A percentile compares a stretch with the other conserved stretches of the same genome.
Evolutionary conservation across 495 filamentous ascomycete species (phyloP).

Genomic region (Xylaria telfairii): DNA sequence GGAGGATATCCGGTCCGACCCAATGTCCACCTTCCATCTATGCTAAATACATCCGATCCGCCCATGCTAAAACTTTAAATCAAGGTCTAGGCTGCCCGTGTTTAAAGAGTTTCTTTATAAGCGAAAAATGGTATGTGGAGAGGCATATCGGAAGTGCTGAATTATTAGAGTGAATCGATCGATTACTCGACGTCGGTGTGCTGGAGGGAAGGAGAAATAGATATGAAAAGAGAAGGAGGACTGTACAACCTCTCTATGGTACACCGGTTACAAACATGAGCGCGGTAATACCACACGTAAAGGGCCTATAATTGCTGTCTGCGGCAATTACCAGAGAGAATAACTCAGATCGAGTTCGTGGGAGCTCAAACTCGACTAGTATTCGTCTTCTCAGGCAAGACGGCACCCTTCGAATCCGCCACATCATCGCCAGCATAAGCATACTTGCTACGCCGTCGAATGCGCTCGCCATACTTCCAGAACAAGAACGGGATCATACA

Average conservation of each 20-base stretch:
- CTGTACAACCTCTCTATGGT: not conserved
- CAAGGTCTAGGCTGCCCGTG: not conserved
- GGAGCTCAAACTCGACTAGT: conserved; percentile 1
- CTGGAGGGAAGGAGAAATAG: rapidly evolving
- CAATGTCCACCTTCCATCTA: not conserved
- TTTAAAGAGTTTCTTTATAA: not conserved
- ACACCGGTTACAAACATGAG: not conserved
- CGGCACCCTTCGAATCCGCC: conserved; percentile 30
- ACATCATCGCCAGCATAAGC: conserved; percentile 64
- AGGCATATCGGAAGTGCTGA: not conserved
- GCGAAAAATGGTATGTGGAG: not conserved
- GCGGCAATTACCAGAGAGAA: not conserved
- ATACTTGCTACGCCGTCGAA: conserved; percentile 67
- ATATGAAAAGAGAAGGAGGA: not conserved
- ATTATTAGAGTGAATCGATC: not conserved
- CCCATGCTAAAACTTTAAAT: too few species aligned
- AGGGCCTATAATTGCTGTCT: not conserved
- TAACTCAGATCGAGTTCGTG: not conserved
- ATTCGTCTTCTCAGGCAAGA: not conserved
- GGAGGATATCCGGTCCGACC: not conserved
- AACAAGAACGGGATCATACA: conserved; percentile 80
- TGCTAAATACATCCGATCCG: too few species aligned
- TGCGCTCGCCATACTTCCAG: conserved; percentile 73
- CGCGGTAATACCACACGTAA: not conserved
- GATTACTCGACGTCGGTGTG: not conserved